Base-by-base conservation (phyloP, 192 early-diverging fungal species). In the Backusella psychrophila region DNA sequence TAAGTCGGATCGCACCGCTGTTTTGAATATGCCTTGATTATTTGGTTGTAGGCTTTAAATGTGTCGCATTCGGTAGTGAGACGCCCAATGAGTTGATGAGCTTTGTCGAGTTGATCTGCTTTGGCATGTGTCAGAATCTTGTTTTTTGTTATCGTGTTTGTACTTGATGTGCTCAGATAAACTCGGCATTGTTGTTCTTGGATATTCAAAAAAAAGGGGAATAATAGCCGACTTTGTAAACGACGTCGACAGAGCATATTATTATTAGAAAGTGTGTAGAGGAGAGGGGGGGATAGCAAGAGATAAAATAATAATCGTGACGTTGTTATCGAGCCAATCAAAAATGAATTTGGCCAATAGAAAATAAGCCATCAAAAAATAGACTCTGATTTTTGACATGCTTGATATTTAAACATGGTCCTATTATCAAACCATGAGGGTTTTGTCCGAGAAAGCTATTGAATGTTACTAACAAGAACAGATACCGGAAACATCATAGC, bases 81-180 rank as follows among this genome's bases (percentile, higher is more conserved):
- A 0, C 23, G 56, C 0, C 56, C n/a, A 4, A 63, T 63, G 7
- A 63, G 56, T 1, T 9, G 23, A 29, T 63, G 56, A 1, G 56
- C 56, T 63, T 63, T 23, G 21, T 63, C 56, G 21, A 63, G 21
- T 14, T 63, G 56, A 63, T 63, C 56, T 14, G 56, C 56, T 63
- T 63, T 63, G 56, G 26, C 56, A 63, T 63, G 56, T 63, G 56
- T 14, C 56, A 63, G 26, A 23, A 63, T 63, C 56, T 63, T 63
- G 11, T 14, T 63, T 11, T 29, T 14, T 63, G 56, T 14, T 26
- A 12, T 59, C 8, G 23, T 29, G 12, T 12, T 29, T 6, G 23
- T 29, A 33, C 33, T 33, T 8, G 26, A 4, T 23, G 23, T 63
- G 6, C 56, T 63, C 3, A 56, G 21, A 7, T 11, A 11, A 11